Base-by-base conservation (phyloP, 208 protist species). In the Acanthamoeba triangularis region DNA sequence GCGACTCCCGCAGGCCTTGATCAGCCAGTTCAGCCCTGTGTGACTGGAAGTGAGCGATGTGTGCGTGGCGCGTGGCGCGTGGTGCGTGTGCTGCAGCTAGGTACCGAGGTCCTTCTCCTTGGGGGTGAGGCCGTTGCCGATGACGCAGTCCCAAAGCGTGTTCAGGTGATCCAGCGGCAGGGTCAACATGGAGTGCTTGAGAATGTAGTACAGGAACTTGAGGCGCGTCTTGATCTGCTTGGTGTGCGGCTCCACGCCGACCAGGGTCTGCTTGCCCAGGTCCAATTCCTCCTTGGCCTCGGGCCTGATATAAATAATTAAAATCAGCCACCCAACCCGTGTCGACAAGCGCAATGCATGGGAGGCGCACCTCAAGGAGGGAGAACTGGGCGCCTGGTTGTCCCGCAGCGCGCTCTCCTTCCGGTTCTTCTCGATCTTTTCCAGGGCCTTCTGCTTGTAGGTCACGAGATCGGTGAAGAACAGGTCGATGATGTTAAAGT, bases 191-290 rank as follows among this genome's bases (percentile, higher is more conserved):
- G 87, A 93, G 87, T 93, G 61, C 54, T 74, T 93, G 37, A 93
- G 87, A 7, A 93, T 30, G 59, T 76, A 93, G 63, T 74, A 54
- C 20, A 93, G 87, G 87, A 93, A 93, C 35, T 74, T 67, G 35
- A 93, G 52, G 33, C 87, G 87, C 23, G 44, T 93, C 47, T 93
- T 74, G 35, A 74, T 74, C 63, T 93, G 87, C 63, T 93, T 74
- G 52, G 35, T n/a, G 33, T 93, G 87, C 16, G 87, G 87, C 59
- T 93, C 61, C 33, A 93, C 87, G 5, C 87, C 87, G 63, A 93
- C 87, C 87, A 93, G 61, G 41, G 47, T 93, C 59, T 76, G 63
- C 61, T 93, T 69, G 61, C 37, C 37, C 41, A 93, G 13, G 20
- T 93, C 87, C 20, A 37, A 20, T 30, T 93, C 47, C 87, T 49